Evolutionary conservation across 140 eudicot genomes (phyloP).

Genomic region (Flaveria floridana): DNA sequence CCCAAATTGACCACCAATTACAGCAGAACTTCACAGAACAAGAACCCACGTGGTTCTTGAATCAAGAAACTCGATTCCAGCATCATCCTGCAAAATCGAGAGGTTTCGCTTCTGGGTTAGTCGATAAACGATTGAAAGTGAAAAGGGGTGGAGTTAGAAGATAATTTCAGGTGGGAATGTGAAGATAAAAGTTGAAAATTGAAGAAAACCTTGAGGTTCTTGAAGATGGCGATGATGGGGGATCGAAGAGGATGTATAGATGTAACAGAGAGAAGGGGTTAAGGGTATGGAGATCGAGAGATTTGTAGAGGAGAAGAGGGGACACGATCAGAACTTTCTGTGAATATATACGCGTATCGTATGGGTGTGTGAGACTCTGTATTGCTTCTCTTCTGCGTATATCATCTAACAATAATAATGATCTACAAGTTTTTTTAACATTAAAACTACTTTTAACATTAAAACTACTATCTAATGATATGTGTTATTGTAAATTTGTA

Average conservation of each 20-base stretch:
- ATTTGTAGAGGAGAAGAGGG: conserved; percentile 46
- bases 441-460: too few relatives aligned
- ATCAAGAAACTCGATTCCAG: conserved; percentile 4
- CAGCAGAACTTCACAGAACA: background rate
- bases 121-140: background rate
- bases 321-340: conserved; percentile 70
- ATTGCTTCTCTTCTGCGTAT: conserved; percentile 7
- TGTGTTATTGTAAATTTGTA: too few relatives aligned
- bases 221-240: conserved; percentile 16
- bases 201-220: conserved; percentile 27
- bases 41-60: conserved; percentile 2
- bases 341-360: conserved; percentile 33
- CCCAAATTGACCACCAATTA: conserved; percentile 16
- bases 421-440: background rate
- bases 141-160: conserved; percentile 17
- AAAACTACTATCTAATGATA: too few relatives aligned
- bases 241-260: background rate
- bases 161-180: conserved; percentile 3
- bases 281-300: conserved; percentile 53
- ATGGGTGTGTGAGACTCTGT: conserved; percentile 29
- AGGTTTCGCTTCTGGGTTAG: background rate
- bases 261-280: conserved; percentile 18
- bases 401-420: background rate
- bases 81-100: conserved; percentile 39
- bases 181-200: background rate